Evolutionary conservation across 2,329 filamentous ascomycete genomes (phyloP).

Genomic region (Aureobasidium vineae): DNA sequence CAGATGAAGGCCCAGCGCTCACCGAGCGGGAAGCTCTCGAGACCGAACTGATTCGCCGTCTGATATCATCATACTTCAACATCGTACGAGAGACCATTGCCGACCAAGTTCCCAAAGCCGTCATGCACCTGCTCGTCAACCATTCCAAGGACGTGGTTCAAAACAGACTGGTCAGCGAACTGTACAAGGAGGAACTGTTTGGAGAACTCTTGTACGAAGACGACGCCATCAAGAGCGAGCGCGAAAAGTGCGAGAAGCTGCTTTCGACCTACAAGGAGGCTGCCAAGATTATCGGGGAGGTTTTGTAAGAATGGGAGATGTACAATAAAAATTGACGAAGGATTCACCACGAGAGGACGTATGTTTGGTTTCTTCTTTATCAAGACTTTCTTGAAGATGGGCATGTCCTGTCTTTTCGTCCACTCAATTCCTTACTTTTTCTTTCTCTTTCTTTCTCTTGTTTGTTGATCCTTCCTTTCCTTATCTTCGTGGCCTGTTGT

Average conservation of each 20-base stretch:
- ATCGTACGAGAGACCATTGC: conserved; percentile 98
- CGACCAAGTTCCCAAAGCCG: conserved; percentile 96
- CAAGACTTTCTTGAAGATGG: background rate
- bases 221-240: conserved; percentile 93
- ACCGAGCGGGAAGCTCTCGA: conserved; percentile 96
- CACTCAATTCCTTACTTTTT: background rate
- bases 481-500: background rate
- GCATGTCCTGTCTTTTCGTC: conserved; percentile 2
- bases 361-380: background rate
- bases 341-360: background rate
- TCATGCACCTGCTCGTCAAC: conserved; percentile 98
- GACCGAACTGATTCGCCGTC: conserved; percentile 91
- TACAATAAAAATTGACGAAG: background rate
- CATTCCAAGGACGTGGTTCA: conserved; percentile 98
- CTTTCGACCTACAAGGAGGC: conserved; percentile 95
- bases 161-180: conserved; percentile 89
- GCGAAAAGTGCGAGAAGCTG: conserved; percentile 97
- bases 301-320: conserved; percentile 58
- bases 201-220: conserved; percentile 95
- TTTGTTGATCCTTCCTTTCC: background rate
- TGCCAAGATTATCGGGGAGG: conserved; percentile 96
- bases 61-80: conserved; percentile 98
- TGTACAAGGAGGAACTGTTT: conserved; percentile 90
- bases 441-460: background rate
- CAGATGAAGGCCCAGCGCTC: conserved; percentile 72